Percentiles rank a stretch among this genome's conserved stretches.
These are phyloP conservation scores for Inonotus obliquus DNA, from an alignment of 1,284 basidiomycete genomes.

Conservation along the genomic window DNA sequence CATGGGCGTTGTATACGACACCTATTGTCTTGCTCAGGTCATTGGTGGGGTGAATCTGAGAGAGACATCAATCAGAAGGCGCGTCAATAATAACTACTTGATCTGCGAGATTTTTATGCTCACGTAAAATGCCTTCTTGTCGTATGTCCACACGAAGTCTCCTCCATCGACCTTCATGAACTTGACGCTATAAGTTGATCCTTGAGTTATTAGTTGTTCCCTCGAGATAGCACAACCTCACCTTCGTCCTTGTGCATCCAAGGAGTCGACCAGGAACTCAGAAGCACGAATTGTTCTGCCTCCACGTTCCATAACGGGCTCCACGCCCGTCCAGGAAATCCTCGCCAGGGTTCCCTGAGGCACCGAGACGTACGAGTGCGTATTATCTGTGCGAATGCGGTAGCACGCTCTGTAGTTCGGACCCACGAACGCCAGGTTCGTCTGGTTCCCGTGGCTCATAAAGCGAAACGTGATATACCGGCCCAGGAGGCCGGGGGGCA, in stretches of 20 bases:
- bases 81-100: background rate
- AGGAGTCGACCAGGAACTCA: slow-evolving; percentile 10
- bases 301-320: slow-evolving; percentile 1
- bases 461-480: slow-evolving; percentile 14
- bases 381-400: slow-evolving; percentile 3
- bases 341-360: slow-evolving; percentile 1
- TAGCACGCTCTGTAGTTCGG: slow-evolving; percentile 7
- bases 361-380: slow-evolving; percentile 1
- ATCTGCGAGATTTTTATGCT: background rate
- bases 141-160: slow-evolving; percentile 12
- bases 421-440: slow-evolving; percentile 4
- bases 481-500: slow-evolving; percentile 14
- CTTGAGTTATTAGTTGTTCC: background rate
- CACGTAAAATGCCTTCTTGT: slow-evolving; percentile 14
- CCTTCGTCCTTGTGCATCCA: slow-evolving; percentile 5
- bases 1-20: slow-evolving; percentile 10
- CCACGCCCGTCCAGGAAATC: slow-evolving; percentile 7
- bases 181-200: background rate
- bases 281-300: slow-evolving; percentile 1
- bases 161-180: background rate
- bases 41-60: slow-evolving; percentile 1
- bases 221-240: background rate
- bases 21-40: slow-evolving; percentile 1
- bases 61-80: background rate
- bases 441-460: slow-evolving; percentile 13